Conservation (phyloP, 805 yeast species). For the Kuraishia ogatae region DNA sequence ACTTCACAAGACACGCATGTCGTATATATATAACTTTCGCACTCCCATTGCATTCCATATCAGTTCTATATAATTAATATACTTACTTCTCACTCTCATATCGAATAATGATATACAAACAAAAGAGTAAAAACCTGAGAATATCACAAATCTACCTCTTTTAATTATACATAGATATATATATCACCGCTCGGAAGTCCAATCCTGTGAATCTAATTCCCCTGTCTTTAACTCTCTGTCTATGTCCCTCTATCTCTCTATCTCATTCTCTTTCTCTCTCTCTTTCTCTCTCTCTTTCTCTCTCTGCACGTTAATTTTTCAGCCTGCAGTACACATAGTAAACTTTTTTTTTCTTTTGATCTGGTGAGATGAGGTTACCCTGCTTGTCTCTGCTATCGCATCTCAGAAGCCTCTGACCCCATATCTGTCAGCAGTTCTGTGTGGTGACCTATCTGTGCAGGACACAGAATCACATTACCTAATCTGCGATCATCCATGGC, state of each 20-base stretch:
- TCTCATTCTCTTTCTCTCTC: neutral
- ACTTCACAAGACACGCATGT: neutral
- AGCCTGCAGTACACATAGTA: neutral
- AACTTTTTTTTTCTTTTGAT: neutral
- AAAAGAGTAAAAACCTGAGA: neutral
- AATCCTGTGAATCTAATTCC: neutral
- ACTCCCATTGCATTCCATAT: no score
- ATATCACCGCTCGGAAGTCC: no score
- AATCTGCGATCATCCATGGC: neutral
- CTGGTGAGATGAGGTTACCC: slow-evolving; percentile 1
- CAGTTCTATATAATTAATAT: neutral
- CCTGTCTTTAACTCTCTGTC: neutral
- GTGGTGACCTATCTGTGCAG: neutral
- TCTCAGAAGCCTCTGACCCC: neutral
- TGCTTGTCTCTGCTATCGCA: neutral
- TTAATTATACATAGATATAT: no score
- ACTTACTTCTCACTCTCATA: slow-evolving; percentile 3
- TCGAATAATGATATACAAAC: neutral
- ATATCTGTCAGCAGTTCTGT: neutral
- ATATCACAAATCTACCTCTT: neutral
- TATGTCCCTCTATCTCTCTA: neutral
- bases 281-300: neutral
- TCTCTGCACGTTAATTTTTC: neutral
- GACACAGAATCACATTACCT: neutral
- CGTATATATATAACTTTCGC: no score